Conservation (phyloP, 768 basidiomycete genomes). For the Hypholoma sublateritium region DNA sequence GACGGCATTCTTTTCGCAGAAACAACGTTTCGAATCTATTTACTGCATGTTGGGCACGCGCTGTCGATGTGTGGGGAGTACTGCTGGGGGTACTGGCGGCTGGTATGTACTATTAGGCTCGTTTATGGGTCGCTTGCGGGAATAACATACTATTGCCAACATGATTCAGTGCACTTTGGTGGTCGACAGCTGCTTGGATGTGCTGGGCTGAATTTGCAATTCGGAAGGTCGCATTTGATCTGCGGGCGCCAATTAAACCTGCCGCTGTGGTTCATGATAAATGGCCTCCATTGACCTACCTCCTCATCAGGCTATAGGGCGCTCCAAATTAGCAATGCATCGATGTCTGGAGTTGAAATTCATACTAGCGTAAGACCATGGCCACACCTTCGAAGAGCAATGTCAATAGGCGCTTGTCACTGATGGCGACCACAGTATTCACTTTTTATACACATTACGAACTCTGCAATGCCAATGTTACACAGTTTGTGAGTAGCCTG, state of each 20-base stretch:
- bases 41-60: slow-evolving; percentile 52
- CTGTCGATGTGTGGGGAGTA: slow-evolving; percentile 66
- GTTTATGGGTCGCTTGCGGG: slow-evolving; percentile 1
- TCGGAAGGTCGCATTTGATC: slow-evolving; percentile 62
- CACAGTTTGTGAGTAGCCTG: slow-evolving; percentile 18
- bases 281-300: slow-evolving; percentile 27
- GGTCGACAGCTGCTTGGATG: slow-evolving; percentile 52
- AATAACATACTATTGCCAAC: slow-evolving; percentile 69
- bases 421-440: slow-evolving; percentile 18
- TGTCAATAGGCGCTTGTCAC: slow-evolving; percentile 5
- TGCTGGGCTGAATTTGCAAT: slow-evolving; percentile 62
- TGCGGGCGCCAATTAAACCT: slow-evolving; percentile 24
- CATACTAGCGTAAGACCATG: slow-evolving; percentile 52
- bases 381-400: slow-evolving; percentile 43
- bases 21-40: not conserved
- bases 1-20: too few relatives aligned
- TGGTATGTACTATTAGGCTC: slow-evolving; percentile 29
- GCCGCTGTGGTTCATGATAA: not conserved
- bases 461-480: slow-evolving; percentile 37
- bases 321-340: not conserved
- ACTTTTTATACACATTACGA: slow-evolving; percentile 54
- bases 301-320: slow-evolving; percentile 56
- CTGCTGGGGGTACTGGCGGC: slow-evolving; percentile 65
- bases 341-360: not conserved
- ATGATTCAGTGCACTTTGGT: slow-evolving; percentile 52